phyloP scores from a whole-genome alignment of 2,329 filamentous ascomycete species.

The Fusarium heterosporum region DNA sequence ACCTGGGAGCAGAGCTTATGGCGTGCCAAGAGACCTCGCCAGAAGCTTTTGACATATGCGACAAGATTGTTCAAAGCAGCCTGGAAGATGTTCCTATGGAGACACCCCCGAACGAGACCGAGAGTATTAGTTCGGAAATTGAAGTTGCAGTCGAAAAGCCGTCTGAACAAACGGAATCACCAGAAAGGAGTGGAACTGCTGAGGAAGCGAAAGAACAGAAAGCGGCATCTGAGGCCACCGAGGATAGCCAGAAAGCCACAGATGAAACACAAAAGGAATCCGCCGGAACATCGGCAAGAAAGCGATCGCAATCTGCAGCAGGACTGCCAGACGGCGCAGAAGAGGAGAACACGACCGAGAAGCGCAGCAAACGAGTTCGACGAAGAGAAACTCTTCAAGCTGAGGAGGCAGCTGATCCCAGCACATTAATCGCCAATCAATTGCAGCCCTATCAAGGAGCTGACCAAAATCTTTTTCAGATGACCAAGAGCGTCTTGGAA shows the following conservation, averaged over 20 bases:
- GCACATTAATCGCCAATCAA: conserved; percentile 64
- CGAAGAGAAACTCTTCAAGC: conserved; percentile 64
- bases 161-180: conserved; percentile 3
- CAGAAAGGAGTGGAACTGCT: conserved; percentile 16
- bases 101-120: conserved; percentile 28
- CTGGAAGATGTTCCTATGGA: conserved; percentile 45
- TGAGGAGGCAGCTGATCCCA: conserved; percentile 66
- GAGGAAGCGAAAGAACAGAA: conserved; percentile 39
- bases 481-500: conserved; percentile 66
- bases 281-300: conserved; percentile 61
- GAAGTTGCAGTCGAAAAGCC: conserved; percentile 22
- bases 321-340: conserved; percentile 67
- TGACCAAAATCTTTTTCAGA: conserved; percentile 67
- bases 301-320: conserved; percentile 72
- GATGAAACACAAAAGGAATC: conserved; percentile 51
- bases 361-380: conserved; percentile 74
- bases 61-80: conserved; percentile 44
- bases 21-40: conserved; percentile 48
- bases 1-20: conserved; percentile 52
- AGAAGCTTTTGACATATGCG: conserved; percentile 49
- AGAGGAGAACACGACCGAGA: conserved; percentile 68
- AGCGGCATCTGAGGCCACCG: conserved; percentile 35
- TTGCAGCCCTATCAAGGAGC: conserved; percentile 68
- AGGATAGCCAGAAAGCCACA: conserved; percentile 45
- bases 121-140: conserved; percentile 28